Percentiles rank a stretch among this genome's conserved stretches.
These are phyloP conservation scores for Fraxinus americana DNA, from an alignment of 257 asterid species.

Conservation along the genomic window DNA sequence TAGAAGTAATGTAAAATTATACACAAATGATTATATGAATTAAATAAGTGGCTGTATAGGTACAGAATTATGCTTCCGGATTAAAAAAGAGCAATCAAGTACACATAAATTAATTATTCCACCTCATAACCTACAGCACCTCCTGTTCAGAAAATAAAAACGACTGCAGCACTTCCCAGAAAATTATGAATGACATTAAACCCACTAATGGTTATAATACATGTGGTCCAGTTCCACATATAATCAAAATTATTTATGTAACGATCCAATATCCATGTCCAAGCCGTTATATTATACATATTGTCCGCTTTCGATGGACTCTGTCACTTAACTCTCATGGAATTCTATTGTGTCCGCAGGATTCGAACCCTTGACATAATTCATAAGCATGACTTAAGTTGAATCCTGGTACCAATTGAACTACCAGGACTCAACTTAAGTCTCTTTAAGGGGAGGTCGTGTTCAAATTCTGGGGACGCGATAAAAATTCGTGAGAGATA, in stretches of 20 bases:
- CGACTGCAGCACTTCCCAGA: neutral
- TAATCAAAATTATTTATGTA: neutral
- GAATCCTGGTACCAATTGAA: too few relatives aligned
- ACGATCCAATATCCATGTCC: too few relatives aligned
- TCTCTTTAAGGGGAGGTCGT: too few relatives aligned
- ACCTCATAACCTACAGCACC: neutral
- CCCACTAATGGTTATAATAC: neutral
- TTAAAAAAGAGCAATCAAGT: neutral
- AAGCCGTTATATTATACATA: too few relatives aligned
- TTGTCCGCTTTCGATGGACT: too few relatives aligned
- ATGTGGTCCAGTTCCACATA: slow-evolving; percentile 1
- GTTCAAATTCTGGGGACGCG: too few relatives aligned
- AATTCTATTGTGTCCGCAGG: too few relatives aligned
- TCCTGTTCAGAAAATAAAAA: neutral
- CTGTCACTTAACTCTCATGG: too few relatives aligned
- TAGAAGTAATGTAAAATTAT: neutral
- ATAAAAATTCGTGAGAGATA: too few relatives aligned
- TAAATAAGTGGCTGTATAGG: neutral
- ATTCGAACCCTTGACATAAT: too few relatives aligned
- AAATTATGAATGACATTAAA: neutral
- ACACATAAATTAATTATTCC: neutral
- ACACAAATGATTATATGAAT: neutral
- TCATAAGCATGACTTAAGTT: too few relatives aligned
- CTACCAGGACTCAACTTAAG: too few relatives aligned
- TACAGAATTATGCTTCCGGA: neutral